These are phyloP conservation scores for Apiospora koreana DNA, from an alignment of 2,329 filamentous ascomycete species.

Conservation along the genomic window DNA sequence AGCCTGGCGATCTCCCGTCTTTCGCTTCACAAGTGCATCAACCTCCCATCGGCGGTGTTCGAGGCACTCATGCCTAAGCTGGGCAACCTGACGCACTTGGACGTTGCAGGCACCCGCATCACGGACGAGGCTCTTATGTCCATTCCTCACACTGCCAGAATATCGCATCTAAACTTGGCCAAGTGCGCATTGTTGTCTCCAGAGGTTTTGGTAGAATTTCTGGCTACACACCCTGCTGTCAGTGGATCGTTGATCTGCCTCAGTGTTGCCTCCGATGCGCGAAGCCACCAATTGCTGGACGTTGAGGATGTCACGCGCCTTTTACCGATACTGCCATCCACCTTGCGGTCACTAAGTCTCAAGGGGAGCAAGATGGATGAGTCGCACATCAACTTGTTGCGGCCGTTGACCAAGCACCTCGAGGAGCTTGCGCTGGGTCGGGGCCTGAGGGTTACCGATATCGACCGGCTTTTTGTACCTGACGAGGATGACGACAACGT, in stretches of 20 bases:
- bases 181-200: constrained; percentile 73
- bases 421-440: constrained; percentile 77
- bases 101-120: constrained; percentile 77
- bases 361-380: constrained; percentile 72
- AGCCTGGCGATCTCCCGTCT: constrained; percentile 64
- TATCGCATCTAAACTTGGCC: constrained; percentile 77
- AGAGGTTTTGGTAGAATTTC: constrained; percentile 67
- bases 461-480: constrained; percentile 64
- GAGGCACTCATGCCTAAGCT: constrained; percentile 73
- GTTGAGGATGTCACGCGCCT: constrained; percentile 65
- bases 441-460: constrained; percentile 63
- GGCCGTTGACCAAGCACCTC: constrained; percentile 68
- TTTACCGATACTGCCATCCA: constrained; percentile 64
- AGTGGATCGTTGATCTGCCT: constrained; percentile 66
- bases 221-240: constrained; percentile 70
- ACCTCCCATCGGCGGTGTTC: constrained; percentile 66
- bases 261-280: constrained; percentile 71
- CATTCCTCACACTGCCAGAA: constrained; percentile 69
- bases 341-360: constrained; percentile 72
- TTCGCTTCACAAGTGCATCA: constrained; percentile 78
- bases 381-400: constrained; percentile 63
- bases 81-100: constrained; percentile 70
- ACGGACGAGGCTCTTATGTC: constrained; percentile 69
- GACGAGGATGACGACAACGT: constrained; percentile 37
- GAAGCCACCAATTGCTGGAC: constrained; percentile 71